Base-by-base conservation (phyloP, 2,329 filamentous ascomycete genomes). In the Penicillium sp. region DNA sequence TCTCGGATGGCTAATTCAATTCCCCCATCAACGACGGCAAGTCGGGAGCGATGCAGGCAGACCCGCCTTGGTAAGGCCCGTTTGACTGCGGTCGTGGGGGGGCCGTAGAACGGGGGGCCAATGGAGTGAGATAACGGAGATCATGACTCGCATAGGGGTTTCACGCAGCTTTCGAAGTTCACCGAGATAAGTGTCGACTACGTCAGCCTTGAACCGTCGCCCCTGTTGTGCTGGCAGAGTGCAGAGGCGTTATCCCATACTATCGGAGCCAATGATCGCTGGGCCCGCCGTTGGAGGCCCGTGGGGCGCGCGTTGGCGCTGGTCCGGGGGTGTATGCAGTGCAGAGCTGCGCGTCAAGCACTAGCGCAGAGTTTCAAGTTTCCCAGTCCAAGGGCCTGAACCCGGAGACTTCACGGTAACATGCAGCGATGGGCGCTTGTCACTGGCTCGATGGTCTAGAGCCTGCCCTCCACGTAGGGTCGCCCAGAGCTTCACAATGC, bases 351-450 rank as follows among this genome's bases (percentile, higher is more conserved):
- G 38, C 38, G 38, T 40, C 38, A 40, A 40, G 32, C 6, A 43
- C 14, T 18, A 21, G 21, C 27, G 22, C 16, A 11, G 9, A 39
- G n/a, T 40, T 48, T 42, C 43, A 39, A 24, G 34, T 47, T 36
- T 13, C 16, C 18, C n/a, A 27, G 11, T 16, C 29, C 9, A 18
- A 56, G 45, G 22, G 21, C 18, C 36, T 18, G 29, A 38, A 18
- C 42, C 18, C 36, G 22, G 34, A 16, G 21, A 27, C 52, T 51
- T 38, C n/a, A 43, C 49, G 53, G 55, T 56, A 49, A 56, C 54
- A 58, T 63, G 59, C 59, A 59, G 51, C 29, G 21, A 60, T 49
- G 38, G 5, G 43, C 32, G 45, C 38, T 51, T 52, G 39, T 50
- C 44, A 57, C 55, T 60, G 55, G 59, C 27, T 45, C 34, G 32